Percentiles rank a stretch among this genome's conserved stretches.
phyloP scores from a whole-genome alignment of 176 grass and related monocot genomes.

The Oryza longistaminata region DNA sequence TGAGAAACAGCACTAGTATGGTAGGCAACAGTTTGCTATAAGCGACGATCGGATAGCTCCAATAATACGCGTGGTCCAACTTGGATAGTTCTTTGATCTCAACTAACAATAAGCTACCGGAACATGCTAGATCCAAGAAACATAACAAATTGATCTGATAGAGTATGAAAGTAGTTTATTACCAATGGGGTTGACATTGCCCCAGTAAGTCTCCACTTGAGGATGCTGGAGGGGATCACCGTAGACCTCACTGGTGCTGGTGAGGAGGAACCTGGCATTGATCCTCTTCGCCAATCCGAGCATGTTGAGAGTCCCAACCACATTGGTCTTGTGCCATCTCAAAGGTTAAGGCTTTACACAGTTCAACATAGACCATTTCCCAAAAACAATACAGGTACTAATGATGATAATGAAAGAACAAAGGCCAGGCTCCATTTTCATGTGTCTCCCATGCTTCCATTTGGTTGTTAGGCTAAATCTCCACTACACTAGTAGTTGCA shows the following conservation, averaged over 20 bases:
- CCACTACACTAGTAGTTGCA: conserved; percentile 8
- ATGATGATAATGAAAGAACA: conserved; percentile 7
- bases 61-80: conserved; percentile 37
- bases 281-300: conserved; percentile 91
- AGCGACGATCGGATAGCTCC: background rate
- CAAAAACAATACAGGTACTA: background rate
- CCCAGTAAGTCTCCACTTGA: conserved; percentile 98
- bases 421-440: background rate
- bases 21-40: background rate
- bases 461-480: conserved; percentile 22
- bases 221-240: conserved; percentile 94
- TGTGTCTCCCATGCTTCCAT: background rate
- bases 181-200: conserved; percentile 98
- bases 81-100: background rate
- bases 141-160: background rate
- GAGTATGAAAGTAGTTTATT: conserved; percentile 28
- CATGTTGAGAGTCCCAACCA: conserved; percentile 95
- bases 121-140: conserved; percentile 1
- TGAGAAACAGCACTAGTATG: conserved; percentile 37
- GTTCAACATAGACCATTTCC: conserved; percentile 26
- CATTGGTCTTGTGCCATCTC: conserved; percentile 86
- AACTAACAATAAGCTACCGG: conserved; percentile 35
- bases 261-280: conserved; percentile 83
- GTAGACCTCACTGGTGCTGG: conserved; percentile 95
- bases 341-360: conserved; percentile 50